Conservation (phyloP, 1,284 basidiomycete species). For the Cryptococcus hybrid region DNA sequence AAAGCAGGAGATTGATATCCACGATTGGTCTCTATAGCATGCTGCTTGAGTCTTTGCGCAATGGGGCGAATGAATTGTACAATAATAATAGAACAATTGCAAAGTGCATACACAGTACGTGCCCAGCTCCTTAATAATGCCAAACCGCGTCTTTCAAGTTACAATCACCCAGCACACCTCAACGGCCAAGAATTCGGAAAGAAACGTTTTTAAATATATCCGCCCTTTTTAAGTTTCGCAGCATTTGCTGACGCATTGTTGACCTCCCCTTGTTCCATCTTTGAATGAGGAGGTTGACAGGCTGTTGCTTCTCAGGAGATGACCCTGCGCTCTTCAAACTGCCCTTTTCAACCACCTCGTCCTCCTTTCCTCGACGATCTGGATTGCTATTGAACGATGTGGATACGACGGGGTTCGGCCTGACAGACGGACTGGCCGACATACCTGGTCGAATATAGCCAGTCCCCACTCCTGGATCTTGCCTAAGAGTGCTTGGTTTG, state of each 20-base stretch:
- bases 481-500: conserved; percentile 4
- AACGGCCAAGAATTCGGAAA: too few relatives aligned
- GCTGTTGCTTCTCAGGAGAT: conserved; percentile 44
- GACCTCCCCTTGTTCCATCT: conserved; percentile 40
- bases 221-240: conserved; percentile 6
- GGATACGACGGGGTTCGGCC: conserved; percentile 13
- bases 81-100: background rate
- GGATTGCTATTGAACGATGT: background rate
- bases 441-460: conserved; percentile 7
- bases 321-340: conserved; percentile 6
- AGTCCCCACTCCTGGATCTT: background rate
- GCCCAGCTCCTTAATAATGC: background rate
- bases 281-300: conserved; percentile 40
- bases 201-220: conserved; percentile 10
- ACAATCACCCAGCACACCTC: background rate
- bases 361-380: background rate
- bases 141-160: background rate
- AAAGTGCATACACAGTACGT: background rate
- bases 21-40: conserved; percentile 29
- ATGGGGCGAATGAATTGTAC: background rate
- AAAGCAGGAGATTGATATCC: conserved; percentile 26
- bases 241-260: conserved; percentile 8
- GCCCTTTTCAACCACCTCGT: background rate
- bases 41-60: background rate
- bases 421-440: conserved; percentile 12